Evolutionary conservation across 441 rosid genomes (phyloP).

Genomic region (Capsella rubella): DNA sequence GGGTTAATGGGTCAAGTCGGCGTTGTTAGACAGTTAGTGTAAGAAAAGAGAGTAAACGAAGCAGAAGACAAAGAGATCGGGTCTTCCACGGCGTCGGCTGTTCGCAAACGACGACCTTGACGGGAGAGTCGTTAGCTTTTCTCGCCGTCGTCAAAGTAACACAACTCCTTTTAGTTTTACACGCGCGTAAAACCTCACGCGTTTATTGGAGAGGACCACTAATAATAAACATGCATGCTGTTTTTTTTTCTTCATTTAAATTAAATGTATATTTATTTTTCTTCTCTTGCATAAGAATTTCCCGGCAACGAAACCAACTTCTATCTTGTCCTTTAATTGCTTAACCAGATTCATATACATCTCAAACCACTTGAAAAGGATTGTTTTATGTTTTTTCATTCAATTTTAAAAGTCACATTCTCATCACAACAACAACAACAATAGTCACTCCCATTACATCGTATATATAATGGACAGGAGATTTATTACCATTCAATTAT

Average conservation of each 20-base stretch:
- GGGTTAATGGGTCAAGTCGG: constrained; percentile 24
- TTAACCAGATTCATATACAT: constrained; percentile 38
- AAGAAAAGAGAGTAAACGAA: constrained; percentile 25
- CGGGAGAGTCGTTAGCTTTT: constrained; percentile 31
- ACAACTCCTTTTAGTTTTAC: constrained; percentile 14
- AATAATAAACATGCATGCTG: constrained; percentile 2
- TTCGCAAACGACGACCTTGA: constrained; percentile 41
- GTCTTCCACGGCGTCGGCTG: constrained; percentile 51
- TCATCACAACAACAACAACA: background rate
- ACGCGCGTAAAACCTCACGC: constrained; percentile 34
- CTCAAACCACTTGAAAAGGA: constrained; percentile 35
- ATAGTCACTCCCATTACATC: constrained; percentile 2
- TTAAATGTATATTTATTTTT: too few species aligned
- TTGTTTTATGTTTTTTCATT: constrained; percentile 16
- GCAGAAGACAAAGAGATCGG: constrained; percentile 15
- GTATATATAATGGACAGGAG: background rate
- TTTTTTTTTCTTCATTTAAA: background rate
- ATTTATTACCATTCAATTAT: background rate
- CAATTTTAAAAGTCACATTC: constrained; percentile 2
- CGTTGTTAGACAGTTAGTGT: background rate
- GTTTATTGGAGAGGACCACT: constrained; percentile 36
- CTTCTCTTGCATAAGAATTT: constrained; percentile 41
- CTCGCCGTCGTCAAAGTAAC: constrained; percentile 23
- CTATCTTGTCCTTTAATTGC: constrained; percentile 45
- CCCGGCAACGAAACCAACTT: constrained; percentile 45